Conservation (phyloP, 164 flowering plant species). For the Kalanchoe fedtschenkoi region DNA sequence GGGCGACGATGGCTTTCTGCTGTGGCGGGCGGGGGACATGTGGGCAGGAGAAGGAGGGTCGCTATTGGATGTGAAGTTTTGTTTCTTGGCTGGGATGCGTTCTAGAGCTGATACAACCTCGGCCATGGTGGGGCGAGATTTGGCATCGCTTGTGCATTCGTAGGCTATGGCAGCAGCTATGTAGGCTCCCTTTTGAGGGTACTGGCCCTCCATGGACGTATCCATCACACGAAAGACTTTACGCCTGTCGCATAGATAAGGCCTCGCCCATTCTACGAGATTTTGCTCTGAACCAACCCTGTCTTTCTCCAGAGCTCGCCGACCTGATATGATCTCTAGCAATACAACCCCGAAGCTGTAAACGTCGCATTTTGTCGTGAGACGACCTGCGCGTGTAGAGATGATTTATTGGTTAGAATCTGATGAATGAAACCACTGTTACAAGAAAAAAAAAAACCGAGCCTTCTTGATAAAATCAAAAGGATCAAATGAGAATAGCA, state of each 20-base stretch:
- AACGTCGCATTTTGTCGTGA: slow-evolving; percentile 40
- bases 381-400: slow-evolving; percentile 20
- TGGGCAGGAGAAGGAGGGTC: slow-evolving; percentile 5
- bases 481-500: too few relatives aligned
- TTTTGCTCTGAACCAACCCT: slow-evolving; percentile 37
- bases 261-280: slow-evolving; percentile 51
- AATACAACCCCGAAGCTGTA: slow-evolving; percentile 70
- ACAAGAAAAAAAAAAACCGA: too few relatives aligned
- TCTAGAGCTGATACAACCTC: slow-evolving; percentile 30
- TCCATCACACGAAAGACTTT: slow-evolving; percentile 40
- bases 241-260: slow-evolving; percentile 32
- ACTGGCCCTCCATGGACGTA: slow-evolving; percentile 37
- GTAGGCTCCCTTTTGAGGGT: slow-evolving; percentile 30
- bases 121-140: slow-evolving; percentile 39
- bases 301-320: slow-evolving; percentile 40
- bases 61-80: neutral
- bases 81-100: slow-evolving; percentile 12
- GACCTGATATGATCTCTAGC: slow-evolving; percentile 53
- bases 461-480: too few relatives aligned
- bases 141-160: slow-evolving; percentile 31
- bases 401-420: neutral
- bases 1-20: neutral
- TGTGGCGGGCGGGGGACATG: neutral
- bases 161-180: slow-evolving; percentile 28
- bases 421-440: neutral